These are phyloP conservation scores for Fusarium sp. DNA, from an alignment of 2,329 filamentous ascomycete species.

Conservation along the genomic window DNA sequence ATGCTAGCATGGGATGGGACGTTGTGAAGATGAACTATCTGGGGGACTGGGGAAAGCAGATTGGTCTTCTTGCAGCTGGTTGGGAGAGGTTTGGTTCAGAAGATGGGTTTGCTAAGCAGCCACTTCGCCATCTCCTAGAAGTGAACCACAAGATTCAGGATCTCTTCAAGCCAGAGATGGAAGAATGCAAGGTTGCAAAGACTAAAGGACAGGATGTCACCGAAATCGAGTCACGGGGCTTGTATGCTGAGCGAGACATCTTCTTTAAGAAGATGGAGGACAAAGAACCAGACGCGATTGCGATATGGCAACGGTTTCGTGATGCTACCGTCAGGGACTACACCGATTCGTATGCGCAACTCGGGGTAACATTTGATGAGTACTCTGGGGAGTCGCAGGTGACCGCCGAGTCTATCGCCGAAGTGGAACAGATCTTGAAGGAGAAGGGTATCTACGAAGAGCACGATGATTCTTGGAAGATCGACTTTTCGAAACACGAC, in stretches of 20 bases:
- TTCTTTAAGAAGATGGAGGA: constrained; percentile 71
- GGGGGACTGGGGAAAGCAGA: constrained; percentile 81
- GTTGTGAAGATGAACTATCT: constrained; percentile 77
- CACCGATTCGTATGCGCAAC: constrained; percentile 63
- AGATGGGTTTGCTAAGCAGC: constrained; percentile 70
- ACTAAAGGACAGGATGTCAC: constrained; percentile 53
- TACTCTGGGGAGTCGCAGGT: constrained; percentile 76
- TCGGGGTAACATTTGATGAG: constrained; percentile 68
- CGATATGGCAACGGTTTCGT: constrained; percentile 66
- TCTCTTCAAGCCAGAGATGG: constrained; percentile 72
- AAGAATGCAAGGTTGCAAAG: constrained; percentile 60
- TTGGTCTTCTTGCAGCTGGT: constrained; percentile 71
- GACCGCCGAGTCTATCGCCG: constrained; percentile 62
- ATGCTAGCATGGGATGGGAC: constrained; percentile 74
- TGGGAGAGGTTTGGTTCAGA: constrained; percentile 75
- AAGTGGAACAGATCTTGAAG: constrained; percentile 68
- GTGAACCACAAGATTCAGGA: constrained; percentile 76
- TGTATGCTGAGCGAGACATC: constrained; percentile 63
- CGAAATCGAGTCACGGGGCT: constrained; percentile 52
- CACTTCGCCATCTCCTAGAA: constrained; percentile 75
- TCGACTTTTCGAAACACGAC: constrained; percentile 78
- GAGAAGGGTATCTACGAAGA: constrained; percentile 71
- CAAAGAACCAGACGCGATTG: constrained; percentile 63
- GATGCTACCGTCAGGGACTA: constrained; percentile 66
- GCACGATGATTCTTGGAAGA: constrained; percentile 73